Percentiles rank a stretch among this genome's conserved stretches.
Evolutionary conservation across 805 yeast species (phyloP).

Genomic region (Yarrowia keelungensis): DNA sequence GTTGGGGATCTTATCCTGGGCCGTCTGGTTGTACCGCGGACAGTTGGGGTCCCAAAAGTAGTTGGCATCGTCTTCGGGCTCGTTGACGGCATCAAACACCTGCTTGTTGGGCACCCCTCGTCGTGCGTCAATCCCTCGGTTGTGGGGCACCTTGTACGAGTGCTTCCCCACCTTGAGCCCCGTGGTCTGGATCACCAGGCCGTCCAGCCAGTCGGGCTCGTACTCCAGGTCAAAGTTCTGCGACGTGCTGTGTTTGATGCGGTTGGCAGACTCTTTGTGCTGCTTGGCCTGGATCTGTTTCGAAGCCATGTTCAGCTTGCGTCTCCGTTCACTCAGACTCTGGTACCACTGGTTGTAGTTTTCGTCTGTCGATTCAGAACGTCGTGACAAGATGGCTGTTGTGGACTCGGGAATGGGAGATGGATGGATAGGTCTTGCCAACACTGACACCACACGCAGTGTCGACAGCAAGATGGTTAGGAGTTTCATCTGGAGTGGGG

Average conservation of each 20-base stretch:
- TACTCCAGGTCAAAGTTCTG: slow-evolving; percentile 30
- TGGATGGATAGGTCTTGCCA: slow-evolving; percentile 3
- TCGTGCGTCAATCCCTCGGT: slow-evolving; percentile 22
- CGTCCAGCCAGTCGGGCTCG: slow-evolving; percentile 35
- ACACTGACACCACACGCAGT: neutral
- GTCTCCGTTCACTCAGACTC: slow-evolving; percentile 24
- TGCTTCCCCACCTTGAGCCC: slow-evolving; percentile 12
- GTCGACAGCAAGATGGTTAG: neutral
- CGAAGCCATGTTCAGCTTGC: slow-evolving; percentile 52
- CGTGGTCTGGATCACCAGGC: slow-evolving; percentile 32
- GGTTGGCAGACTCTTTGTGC: slow-evolving; percentile 50
- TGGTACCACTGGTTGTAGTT: slow-evolving; percentile 36
- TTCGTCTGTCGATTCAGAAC: slow-evolving; percentile 9
- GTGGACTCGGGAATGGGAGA: neutral
- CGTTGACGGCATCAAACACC: slow-evolving; percentile 7
- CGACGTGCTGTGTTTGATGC: slow-evolving; percentile 29
- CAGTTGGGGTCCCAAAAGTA: slow-evolving; percentile 32
- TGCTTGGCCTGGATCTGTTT: slow-evolving; percentile 69
- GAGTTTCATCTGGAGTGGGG: slow-evolving; percentile 2
- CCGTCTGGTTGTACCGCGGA: slow-evolving; percentile 32
- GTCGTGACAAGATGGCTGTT: neutral
- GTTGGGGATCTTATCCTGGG: slow-evolving; percentile 27
- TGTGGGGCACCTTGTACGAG: slow-evolving; percentile 30
- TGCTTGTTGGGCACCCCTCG: slow-evolving; percentile 20
- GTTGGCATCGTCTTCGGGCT: slow-evolving; percentile 20